Evolutionary conservation across 768 basidiomycete genomes (phyloP), one percentile per base, ranked within the genome.

Genomic region (Leccinum incarnatum): DNA sequence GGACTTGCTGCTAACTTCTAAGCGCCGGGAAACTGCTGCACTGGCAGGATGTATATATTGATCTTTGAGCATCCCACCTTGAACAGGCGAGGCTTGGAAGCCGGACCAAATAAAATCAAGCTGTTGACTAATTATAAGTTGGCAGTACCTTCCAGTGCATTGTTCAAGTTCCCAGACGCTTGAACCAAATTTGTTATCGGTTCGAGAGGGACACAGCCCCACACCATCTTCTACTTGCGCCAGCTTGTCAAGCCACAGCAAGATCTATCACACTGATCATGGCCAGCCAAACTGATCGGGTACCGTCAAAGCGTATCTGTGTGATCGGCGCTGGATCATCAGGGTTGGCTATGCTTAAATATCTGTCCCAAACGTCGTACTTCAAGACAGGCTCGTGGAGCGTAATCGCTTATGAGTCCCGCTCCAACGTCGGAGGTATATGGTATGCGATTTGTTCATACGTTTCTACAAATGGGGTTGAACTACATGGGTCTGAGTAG

Each of bases 291-390:
- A 32, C 12, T 48, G n/a, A 53, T 61, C 55, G 36, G 11, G 23
- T 14, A 14, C 53, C 55, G 17, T 62, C 61, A 21, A 76, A 76
- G 58, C 73, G 72, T 15, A 87, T 92, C 56, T 85, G 87, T 57
- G 77, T 93, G 50, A 81, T 93, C 46, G 92, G 92, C 4, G 89
- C 82, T 17, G 92, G 92, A 11, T 79, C 91, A 19, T 79, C 79
- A n/a, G 92, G 93, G 7, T 78, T 94, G 0, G 87, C 84, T 23
- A 79, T 83, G 5, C 78, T 93, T 25, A 89, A 89, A 67, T 74
- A 83, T 37, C 72, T 92, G 58, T 72, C 81, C 9, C 85, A 91
- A 47, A 78, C 83, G 2, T 75, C 76, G 0, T 80, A 89, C 60
- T 81, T 77, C 71, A 80, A 81, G 68, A 65, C 73, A 21, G 83